Conservation (phyloP, 2,329 filamentous ascomycete genomes). For the Pleurostoma richardsiae region DNA sequence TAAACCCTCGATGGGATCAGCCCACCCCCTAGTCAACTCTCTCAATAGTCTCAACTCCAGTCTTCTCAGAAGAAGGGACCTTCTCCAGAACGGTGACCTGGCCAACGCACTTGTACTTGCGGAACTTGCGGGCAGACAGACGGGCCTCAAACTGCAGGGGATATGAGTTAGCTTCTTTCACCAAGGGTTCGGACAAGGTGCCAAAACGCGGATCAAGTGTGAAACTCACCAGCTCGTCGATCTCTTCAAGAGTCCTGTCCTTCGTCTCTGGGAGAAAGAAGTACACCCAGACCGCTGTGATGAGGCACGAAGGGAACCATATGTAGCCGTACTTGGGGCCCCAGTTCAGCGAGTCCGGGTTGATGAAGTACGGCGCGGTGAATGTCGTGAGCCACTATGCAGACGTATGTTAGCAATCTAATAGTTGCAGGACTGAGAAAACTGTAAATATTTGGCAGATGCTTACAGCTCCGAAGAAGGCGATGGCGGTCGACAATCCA, state of each 20-base stretch:
- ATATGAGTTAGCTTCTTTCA: neutral
- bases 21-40: conserved; percentile 7
- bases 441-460: too few relatives aligned
- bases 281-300: conserved; percentile 19
- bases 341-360: conserved; percentile 47
- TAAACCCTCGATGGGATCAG: too few relatives aligned
- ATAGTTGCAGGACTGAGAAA: too few relatives aligned
- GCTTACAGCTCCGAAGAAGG: conserved; percentile 43
- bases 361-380: conserved; percentile 57
- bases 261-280: conserved; percentile 54
- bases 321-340: conserved; percentile 54
- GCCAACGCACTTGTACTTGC: conserved; percentile 26
- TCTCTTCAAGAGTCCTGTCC: conserved; percentile 71
- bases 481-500: conserved; percentile 46
- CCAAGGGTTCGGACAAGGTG: neutral
- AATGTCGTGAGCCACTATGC: conserved; percentile 47
- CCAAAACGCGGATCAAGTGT: neutral
- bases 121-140: conserved; percentile 28
- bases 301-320: conserved; percentile 35
- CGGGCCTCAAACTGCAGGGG: conserved; percentile 26
- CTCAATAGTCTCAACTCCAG: conserved; percentile 8
- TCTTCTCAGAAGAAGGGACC: conserved; percentile 9
- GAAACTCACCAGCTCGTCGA: conserved; percentile 46
- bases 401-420: conserved; percentile 2
- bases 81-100: conserved; percentile 13